Evolutionary conservation across 257 asterid species (phyloP).

Genomic region (Solanum phureja): DNA sequence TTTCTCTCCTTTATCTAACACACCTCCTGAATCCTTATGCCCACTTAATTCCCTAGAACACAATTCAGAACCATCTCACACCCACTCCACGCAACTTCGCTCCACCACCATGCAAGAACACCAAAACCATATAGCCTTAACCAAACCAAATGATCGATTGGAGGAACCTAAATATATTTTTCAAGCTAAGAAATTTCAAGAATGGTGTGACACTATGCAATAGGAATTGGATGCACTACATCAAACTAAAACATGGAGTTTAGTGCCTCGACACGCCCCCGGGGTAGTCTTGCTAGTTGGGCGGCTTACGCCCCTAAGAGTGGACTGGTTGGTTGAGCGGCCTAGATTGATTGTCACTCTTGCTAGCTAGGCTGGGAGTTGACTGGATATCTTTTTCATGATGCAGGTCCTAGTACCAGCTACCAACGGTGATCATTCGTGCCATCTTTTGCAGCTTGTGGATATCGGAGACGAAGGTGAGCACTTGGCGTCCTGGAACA

Average conservation of each 20-base stretch:
- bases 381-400: background rate
- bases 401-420: background rate
- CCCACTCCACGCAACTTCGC: background rate
- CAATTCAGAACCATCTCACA: background rate
- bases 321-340: background rate
- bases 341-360: background rate
- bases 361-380: background rate
- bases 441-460: too few species aligned
- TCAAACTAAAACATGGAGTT: background rate
- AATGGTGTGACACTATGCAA: background rate
- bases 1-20: background rate
- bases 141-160: background rate
- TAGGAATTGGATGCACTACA: background rate
- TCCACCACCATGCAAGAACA: background rate
- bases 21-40: background rate
- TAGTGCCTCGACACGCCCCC: background rate
- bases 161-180: background rate
- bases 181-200: background rate
- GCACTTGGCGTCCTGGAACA: too few species aligned
- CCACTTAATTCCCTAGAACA: background rate
- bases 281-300: background rate
- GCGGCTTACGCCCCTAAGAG: background rate
- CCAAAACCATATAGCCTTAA: background rate
- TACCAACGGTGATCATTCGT: too few species aligned
- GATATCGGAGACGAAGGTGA: too few species aligned